Conservation (phyloP, 2,329 filamentous ascomycete species). For the Penicillium sumatraense region DNA sequence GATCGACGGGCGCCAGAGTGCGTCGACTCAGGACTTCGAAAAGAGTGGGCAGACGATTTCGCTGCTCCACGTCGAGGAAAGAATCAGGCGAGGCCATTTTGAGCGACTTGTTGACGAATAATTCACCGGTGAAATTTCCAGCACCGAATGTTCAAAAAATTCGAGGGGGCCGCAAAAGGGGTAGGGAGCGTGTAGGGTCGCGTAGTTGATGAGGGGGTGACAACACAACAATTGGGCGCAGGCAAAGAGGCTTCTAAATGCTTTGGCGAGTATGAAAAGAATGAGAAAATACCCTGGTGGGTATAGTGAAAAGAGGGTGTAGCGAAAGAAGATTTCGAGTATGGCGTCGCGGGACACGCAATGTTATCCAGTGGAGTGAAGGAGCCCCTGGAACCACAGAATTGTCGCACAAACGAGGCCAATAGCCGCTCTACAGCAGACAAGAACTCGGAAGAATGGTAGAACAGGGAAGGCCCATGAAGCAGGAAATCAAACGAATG, state of each 20-base stretch:
- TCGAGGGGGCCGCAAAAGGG: constrained; percentile 23
- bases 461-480: constrained; percentile 13
- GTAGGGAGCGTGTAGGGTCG: constrained; percentile 19
- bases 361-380: constrained; percentile 10
- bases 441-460: constrained; percentile 3
- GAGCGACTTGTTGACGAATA: neutral
- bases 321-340: constrained; percentile 14
- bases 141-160: constrained; percentile 19
- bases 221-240: neutral
- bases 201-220: neutral
- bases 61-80: constrained; percentile 50
- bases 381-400: constrained; percentile 8
- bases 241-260: neutral
- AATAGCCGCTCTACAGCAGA: constrained; percentile 16
- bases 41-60: constrained; percentile 88
- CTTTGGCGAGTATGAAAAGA: neutral
- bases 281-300: constrained; percentile 6
- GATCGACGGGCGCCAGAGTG: constrained; percentile 92
- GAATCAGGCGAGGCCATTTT: constrained; percentile 37
- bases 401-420: constrained; percentile 1
- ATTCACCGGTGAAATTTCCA: constrained; percentile 16
- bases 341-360: constrained; percentile 16
- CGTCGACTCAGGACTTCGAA: constrained; percentile 94
- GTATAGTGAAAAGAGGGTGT: constrained; percentile 9
- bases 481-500: constrained; percentile 17